These are phyloP conservation scores for Populus nigra DNA, from an alignment of 345 rosid species.

Conservation along the genomic window DNA sequence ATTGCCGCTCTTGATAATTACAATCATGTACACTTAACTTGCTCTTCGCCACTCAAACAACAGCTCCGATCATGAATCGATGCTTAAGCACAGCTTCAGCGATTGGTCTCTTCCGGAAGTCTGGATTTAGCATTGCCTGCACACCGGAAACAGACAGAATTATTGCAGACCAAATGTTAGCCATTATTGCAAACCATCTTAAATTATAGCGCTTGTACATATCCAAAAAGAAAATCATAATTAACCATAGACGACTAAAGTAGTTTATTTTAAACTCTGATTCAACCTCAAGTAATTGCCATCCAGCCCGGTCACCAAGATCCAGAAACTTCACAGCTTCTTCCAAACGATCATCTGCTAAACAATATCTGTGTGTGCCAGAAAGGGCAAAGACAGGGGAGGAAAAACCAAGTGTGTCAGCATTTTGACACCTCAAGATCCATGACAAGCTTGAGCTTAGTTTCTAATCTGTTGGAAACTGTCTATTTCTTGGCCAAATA, in stretches of 20 bases:
- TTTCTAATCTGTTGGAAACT: too few species aligned
- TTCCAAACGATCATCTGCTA: conserved; percentile 76
- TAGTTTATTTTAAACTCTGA: background rate
- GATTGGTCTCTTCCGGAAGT: conserved; percentile 69
- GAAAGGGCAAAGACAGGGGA: background rate
- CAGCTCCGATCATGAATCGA: conserved; percentile 52
- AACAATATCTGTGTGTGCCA: conserved; percentile 84
- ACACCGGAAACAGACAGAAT: background rate
- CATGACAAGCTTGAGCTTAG: too few species aligned
- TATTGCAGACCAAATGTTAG: background rate
- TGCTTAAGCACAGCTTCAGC: conserved; percentile 78
- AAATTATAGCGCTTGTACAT: too few species aligned
- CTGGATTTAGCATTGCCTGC: conserved; percentile 84
- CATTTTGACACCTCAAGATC: too few species aligned
- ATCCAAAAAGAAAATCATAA: too few species aligned
- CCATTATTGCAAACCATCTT: too few species aligned
- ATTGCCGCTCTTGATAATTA: background rate
- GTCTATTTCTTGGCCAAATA: too few species aligned
- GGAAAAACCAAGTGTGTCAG: background rate
- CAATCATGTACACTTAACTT: background rate
- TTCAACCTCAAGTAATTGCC: conserved; percentile 89
- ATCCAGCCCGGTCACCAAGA: conserved; percentile 74
- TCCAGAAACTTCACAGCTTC: conserved; percentile 90
- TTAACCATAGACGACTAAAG: too few species aligned
- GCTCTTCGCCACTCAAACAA: conserved; percentile 27